These are phyloP conservation scores for Scedosporium apiospermum DNA, from an alignment of 2,329 filamentous ascomycete species.

Conservation along the genomic window DNA sequence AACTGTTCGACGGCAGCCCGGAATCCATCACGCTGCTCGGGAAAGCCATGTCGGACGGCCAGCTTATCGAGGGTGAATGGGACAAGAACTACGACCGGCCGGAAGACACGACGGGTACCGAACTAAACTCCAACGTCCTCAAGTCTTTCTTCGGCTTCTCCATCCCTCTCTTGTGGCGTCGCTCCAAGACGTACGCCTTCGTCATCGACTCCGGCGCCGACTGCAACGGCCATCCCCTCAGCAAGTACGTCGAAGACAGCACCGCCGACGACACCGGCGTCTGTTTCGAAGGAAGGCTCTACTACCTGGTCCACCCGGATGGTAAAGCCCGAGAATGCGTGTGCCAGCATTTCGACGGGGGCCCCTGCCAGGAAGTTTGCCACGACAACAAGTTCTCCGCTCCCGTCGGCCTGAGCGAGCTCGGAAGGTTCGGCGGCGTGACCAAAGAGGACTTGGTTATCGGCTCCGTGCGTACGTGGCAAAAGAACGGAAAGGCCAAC, in stretches of 20 bases:
- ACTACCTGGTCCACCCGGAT: constrained; percentile 21
- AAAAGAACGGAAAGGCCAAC: constrained; percentile 13
- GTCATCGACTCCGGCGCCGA: constrained; percentile 21
- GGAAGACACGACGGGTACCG: not conserved
- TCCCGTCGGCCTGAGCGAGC: constrained; percentile 17
- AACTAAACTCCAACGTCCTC: constrained; percentile 10
- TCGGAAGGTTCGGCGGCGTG: constrained; percentile 18
- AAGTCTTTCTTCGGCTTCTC: constrained; percentile 20
- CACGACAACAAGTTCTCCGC: constrained; percentile 15
- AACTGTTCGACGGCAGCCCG: not conserved
- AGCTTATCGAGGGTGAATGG: constrained; percentile 14
- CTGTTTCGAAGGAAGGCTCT: constrained; percentile 18
- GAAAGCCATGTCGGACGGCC: constrained; percentile 18
- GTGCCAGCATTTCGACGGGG: not conserved
- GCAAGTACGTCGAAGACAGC: constrained; percentile 15
- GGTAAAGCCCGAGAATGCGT: constrained; percentile 12
- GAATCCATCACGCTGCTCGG: constrained; percentile 14
- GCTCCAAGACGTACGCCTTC: constrained; percentile 17
- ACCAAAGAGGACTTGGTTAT: constrained; percentile 16
- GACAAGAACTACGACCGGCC: not conserved
- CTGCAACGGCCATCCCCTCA: constrained; percentile 15
- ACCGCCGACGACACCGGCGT: constrained; percentile 13
- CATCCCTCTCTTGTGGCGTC: constrained; percentile 20
- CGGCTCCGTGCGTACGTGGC: constrained; percentile 18
- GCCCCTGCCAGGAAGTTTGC: constrained; percentile 11